phyloP scores from a whole-genome alignment of 176 grass and related monocot genomes.

The Phyllostachys edulis region DNA sequence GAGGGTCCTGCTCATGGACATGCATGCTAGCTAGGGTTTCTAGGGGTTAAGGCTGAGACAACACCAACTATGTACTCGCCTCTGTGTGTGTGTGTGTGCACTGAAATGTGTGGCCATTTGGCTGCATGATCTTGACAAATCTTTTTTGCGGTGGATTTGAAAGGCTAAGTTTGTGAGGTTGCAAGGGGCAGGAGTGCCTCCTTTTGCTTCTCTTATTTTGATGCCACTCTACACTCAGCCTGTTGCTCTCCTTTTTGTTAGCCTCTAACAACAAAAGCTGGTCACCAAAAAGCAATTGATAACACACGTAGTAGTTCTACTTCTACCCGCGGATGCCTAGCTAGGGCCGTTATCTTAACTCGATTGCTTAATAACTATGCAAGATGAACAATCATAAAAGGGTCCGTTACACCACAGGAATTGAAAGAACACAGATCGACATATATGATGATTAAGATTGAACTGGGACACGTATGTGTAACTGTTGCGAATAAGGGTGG shows the following conservation, averaged over 20 bases:
- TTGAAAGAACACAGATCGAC: background rate
- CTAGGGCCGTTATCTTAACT: constrained; percentile 56
- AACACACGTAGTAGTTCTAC: constrained; percentile 18
- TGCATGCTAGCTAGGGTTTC: constrained; percentile 42
- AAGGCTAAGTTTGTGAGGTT: constrained; percentile 61
- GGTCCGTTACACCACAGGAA: background rate
- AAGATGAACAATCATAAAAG: constrained; percentile 31
- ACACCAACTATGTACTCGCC: background rate
- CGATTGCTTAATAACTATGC: constrained; percentile 46
- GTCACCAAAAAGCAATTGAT: constrained; percentile 22
- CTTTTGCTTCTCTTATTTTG: constrained; percentile 55
- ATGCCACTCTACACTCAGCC: constrained; percentile 47
- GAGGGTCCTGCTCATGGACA: constrained; percentile 27
- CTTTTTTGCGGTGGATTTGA: constrained; percentile 50
- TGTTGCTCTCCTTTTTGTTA: constrained; percentile 55
- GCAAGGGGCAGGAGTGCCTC: constrained; percentile 44
- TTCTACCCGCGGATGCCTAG: constrained; percentile 35
- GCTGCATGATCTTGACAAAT: constrained; percentile 50
- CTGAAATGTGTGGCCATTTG: constrained; percentile 50
- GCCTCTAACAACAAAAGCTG: constrained; percentile 42
- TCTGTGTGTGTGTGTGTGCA: background rate
- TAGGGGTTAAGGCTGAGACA: constrained; percentile 26
- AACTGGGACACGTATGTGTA: background rate
- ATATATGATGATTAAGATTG: background rate
- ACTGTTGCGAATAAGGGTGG: background rate